A percentile compares a stretch with the other conserved stretches of the same genome.
Conservation (phyloP, 2,329 filamentous ascomycete species). For the Ophiostoma perfectum region DNA sequence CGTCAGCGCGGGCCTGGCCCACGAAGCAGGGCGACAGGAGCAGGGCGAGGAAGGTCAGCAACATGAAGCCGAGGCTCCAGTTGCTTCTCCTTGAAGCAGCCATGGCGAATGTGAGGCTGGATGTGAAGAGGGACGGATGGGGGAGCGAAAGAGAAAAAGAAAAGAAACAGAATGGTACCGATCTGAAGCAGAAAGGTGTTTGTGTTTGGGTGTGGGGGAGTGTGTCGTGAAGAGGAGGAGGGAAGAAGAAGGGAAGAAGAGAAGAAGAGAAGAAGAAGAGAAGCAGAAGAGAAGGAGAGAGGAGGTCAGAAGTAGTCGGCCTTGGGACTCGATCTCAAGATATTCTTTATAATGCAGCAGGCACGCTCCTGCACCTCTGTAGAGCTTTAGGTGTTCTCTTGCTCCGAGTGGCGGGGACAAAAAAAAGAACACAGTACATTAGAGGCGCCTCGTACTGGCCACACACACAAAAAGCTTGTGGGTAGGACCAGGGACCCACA, state of each 20-base stretch:
- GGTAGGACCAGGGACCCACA: constrained; percentile 19
- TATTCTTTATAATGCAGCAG: constrained; percentile 16
- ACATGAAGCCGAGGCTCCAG: constrained; percentile 65
- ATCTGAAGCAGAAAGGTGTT: not conserved
- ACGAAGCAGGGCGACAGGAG: constrained; percentile 85
- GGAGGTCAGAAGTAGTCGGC: constrained; percentile 7
- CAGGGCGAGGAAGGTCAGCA: constrained; percentile 85
- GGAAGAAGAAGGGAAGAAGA: not conserved
- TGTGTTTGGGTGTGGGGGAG: not conserved
- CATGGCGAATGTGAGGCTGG: constrained; percentile 19
- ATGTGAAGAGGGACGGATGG: constrained; percentile 20
- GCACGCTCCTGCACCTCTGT: constrained; percentile 3
- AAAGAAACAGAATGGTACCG: no score
- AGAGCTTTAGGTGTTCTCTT: constrained; percentile 23
- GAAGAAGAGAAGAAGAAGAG: not conserved
- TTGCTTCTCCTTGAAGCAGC: constrained; percentile 26
- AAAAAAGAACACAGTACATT: constrained; percentile 6
- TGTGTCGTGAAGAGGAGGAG: not conserved
- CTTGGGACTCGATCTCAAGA: constrained; percentile 13
- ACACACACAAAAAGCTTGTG: constrained; percentile 9
- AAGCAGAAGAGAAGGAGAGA: constrained; percentile 6
- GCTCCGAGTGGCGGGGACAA: constrained; percentile 2
- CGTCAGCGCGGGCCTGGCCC: constrained; percentile 66
- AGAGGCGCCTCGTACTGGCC: not conserved
- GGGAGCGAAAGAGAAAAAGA: no score